Conservation (phyloP, 2,329 filamentous ascomycete genomes). For the Beauveria bassiana region DNA sequence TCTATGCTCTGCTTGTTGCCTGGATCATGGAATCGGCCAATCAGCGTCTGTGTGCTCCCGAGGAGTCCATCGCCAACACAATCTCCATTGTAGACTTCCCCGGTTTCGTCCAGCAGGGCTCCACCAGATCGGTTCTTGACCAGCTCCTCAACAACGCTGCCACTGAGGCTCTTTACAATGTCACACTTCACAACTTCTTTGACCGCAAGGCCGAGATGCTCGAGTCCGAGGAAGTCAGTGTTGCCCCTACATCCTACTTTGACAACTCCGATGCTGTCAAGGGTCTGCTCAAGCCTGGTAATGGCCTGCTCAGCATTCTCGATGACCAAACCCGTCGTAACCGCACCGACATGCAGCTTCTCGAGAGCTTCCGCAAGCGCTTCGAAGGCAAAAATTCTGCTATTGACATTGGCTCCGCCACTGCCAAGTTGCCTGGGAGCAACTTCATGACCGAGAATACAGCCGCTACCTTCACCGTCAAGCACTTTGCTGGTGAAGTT, state of each 20-base stretch:
- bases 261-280: slow-evolving; percentile 94
- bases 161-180: slow-evolving; percentile 84
- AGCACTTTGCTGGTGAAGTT: slow-evolving; percentile 93
- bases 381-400: slow-evolving; percentile 93
- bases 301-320: slow-evolving; percentile 86
- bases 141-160: slow-evolving; percentile 94
- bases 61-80: slow-evolving; percentile 87
- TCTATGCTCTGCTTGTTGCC: slow-evolving; percentile 89
- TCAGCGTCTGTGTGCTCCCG: slow-evolving; percentile 75
- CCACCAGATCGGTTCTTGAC: slow-evolving; percentile 79
- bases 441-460: slow-evolving; percentile 83
- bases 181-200: slow-evolving; percentile 92
- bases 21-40: slow-evolving; percentile 93
- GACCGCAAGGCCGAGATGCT: slow-evolving; percentile 88
- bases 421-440: slow-evolving; percentile 71
- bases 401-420: slow-evolving; percentile 70
- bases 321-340: slow-evolving; percentile 92
- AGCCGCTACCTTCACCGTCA: slow-evolving; percentile 76
- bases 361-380: slow-evolving; percentile 84
- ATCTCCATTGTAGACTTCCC: slow-evolving; percentile 95
- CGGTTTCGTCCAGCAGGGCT: slow-evolving; percentile 77
- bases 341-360: slow-evolving; percentile 78
- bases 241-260: slow-evolving; percentile 91
- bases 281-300: slow-evolving; percentile 83
- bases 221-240: slow-evolving; percentile 85